Conservation (phyloP, 352 stramenopile species). For the Globisporangium irregulare region DNA sequence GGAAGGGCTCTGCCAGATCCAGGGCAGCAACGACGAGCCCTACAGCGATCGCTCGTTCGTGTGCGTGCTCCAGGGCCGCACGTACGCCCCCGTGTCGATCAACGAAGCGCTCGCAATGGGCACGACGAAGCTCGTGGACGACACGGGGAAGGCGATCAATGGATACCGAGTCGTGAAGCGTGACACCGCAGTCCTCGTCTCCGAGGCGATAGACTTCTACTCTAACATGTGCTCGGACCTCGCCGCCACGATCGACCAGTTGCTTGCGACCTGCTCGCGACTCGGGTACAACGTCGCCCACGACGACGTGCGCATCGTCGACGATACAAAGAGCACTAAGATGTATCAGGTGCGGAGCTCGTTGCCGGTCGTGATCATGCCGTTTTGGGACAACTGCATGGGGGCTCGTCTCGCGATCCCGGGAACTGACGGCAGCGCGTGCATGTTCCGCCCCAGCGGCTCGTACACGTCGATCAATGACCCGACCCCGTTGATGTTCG, state of each 20-base stretch:
- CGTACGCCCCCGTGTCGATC: not conserved
- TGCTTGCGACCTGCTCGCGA: not conserved
- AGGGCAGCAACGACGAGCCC: not conserved
- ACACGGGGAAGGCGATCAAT: not conserved
- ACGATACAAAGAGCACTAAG: not conserved
- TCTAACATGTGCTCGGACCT: not conserved
- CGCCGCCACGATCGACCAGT: not conserved
- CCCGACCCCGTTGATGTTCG: not conserved
- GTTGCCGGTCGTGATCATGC: not conserved
- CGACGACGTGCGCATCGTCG: not conserved
- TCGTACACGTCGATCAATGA: not conserved
- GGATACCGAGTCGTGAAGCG: not conserved
- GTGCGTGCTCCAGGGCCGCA: not conserved
- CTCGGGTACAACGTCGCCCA: not conserved
- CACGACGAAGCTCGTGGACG: not conserved
- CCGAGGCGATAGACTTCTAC: not conserved
- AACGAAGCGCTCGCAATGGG: not conserved
- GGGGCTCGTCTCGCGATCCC: not conserved
- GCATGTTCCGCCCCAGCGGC: not conserved
- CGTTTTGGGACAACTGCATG: not conserved
- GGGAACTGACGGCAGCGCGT: not conserved
- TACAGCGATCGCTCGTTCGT: not conserved
- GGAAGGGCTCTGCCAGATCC: not conserved
- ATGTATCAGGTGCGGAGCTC: not conserved
- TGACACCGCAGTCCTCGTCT: not conserved